Evolutionary conservation across 345 rosid species (phyloP).

Genomic region (Salix koriyanagi): DNA sequence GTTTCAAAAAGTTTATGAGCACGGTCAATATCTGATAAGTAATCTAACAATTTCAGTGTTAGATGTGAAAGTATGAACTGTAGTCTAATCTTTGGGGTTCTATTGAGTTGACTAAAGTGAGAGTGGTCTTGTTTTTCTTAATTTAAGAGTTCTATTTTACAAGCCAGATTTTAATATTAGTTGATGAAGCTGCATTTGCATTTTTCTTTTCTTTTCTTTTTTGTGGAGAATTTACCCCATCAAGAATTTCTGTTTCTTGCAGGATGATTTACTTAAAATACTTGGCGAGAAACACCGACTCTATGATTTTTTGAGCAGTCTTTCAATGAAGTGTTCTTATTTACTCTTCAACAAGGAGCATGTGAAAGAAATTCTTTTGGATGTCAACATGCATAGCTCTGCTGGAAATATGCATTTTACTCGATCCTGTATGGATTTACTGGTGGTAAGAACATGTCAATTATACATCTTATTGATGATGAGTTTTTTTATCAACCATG

Average conservation of each 20-base stretch:
- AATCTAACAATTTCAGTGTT: not conserved
- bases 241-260: slow-evolving; percentile 25
- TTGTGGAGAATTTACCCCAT: not conserved
- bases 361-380: slow-evolving; percentile 71
- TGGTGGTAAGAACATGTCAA: slow-evolving; percentile 65
- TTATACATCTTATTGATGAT: not conserved
- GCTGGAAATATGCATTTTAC: slow-evolving; percentile 45
- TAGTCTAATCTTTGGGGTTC: not conserved
- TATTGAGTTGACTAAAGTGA: not conserved
- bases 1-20: not conserved
- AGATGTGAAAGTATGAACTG: not conserved
- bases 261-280: slow-evolving; percentile 88
- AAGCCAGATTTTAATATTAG: not conserved
- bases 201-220: not conserved
- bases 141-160: not conserved
- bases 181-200: not conserved
- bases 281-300: slow-evolving; percentile 85
- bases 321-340: slow-evolving; percentile 85
- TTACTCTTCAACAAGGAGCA: slow-evolving; percentile 82
- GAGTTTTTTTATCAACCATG: not conserved
- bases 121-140: not conserved
- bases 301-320: slow-evolving; percentile 73
- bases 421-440: slow-evolving; percentile 76
- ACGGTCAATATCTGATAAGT: not conserved
- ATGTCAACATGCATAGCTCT: slow-evolving; percentile 57